phyloP scores from a whole-genome alignment of 345 rosid species.

The Eucalyptus microcorys region DNA sequence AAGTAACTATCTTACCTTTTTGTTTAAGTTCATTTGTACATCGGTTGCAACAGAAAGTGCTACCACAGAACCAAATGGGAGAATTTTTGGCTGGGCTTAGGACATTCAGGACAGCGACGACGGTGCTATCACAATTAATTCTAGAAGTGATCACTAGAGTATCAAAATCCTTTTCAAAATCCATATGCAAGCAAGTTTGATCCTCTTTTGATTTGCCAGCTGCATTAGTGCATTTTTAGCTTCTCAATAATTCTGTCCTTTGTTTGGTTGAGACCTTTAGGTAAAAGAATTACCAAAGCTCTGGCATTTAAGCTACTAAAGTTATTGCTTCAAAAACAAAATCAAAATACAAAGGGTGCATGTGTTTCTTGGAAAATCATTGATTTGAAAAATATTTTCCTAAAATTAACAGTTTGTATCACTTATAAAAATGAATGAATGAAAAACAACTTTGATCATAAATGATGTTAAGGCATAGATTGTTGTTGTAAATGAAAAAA shows the following conservation, averaged over 20 bases:
- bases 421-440: not conserved
- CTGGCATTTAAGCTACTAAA: not conserved
- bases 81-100: not conserved
- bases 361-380: not conserved
- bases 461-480: not conserved
- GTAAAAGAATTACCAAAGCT: not conserved
- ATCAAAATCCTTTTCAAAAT: not conserved
- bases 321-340: not conserved
- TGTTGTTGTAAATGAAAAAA: not conserved
- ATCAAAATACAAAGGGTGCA: not conserved
- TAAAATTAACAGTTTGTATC: not conserved
- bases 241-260: not conserved
- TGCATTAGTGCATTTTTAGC: not conserved
- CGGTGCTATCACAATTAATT: not conserved
- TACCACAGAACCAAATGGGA: not conserved
- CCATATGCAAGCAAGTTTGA: not conserved
- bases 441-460: not conserved
- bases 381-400: not conserved
- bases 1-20: not conserved
- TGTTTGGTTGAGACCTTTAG: not conserved
- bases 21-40: not conserved
- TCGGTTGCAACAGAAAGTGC: not conserved
- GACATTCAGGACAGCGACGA: not conserved
- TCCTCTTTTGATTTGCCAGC: not conserved
- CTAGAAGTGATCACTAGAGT: not conserved